These are phyloP conservation scores for Hypomyces perniciosus DNA, from an alignment of 2,329 filamentous ascomycete genomes.

Conservation along the genomic window DNA sequence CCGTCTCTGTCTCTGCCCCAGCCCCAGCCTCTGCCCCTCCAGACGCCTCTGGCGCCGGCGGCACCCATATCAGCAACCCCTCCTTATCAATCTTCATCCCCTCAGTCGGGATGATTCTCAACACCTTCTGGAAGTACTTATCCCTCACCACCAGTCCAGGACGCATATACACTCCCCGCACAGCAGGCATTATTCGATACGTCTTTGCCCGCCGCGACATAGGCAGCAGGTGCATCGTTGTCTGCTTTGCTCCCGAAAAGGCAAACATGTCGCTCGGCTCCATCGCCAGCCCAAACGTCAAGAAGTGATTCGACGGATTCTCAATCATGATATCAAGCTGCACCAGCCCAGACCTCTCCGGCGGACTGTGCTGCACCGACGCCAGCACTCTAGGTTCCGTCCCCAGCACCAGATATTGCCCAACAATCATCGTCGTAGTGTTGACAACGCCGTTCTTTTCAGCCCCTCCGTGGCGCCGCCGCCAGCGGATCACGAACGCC, in stretches of 20 bases:
- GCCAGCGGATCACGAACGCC: constrained; percentile 71
- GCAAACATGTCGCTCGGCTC: constrained; percentile 89
- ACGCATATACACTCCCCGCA: constrained; percentile 59
- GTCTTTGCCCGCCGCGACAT: constrained; percentile 67
- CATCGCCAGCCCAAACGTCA: constrained; percentile 89
- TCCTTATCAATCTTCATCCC: constrained; percentile 62
- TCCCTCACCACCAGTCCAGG: constrained; percentile 75
- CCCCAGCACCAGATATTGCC: constrained; percentile 72
- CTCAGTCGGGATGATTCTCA: constrained; percentile 74
- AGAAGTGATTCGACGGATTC: constrained; percentile 89
- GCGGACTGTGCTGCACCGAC: constrained; percentile 41
- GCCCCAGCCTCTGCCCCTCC: constrained; percentile 5
- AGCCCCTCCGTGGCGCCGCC: constrained; percentile 36
- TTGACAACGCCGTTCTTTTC: constrained; percentile 38
- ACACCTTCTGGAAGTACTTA: constrained; percentile 86
- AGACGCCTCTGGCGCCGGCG: constrained; percentile 22
- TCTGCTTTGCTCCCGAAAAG: constrained; percentile 82
- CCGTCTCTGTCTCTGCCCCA: neutral
- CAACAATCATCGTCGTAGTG: constrained; percentile 66
- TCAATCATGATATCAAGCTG: constrained; percentile 64
- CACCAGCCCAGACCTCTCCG: constrained; percentile 30
- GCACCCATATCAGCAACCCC: constrained; percentile 57
- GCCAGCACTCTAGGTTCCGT: constrained; percentile 82
- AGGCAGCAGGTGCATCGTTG: constrained; percentile 73
- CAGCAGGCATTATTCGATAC: constrained; percentile 67